phyloP scores from a whole-genome alignment of 2,329 filamentous ascomycete genomes.

The Lachnellula willkommii region DNA sequence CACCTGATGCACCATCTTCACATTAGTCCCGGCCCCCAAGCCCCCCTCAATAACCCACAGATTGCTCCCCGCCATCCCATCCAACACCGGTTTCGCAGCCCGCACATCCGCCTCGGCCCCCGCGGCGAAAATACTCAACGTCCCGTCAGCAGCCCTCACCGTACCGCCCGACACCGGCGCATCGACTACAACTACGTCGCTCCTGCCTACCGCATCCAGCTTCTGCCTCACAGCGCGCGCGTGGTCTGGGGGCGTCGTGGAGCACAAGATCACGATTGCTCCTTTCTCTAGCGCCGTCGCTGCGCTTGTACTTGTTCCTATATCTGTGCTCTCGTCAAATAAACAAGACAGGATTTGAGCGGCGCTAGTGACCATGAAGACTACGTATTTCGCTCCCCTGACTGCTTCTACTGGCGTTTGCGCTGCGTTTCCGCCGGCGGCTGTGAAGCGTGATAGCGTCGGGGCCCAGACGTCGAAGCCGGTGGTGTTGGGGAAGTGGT shows the following conservation, averaged over 20 bases:
- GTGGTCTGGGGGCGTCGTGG: conserved; percentile 64
- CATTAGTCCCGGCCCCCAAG: conserved; percentile 54
- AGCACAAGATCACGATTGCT: conserved; percentile 60
- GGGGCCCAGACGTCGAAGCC: conserved; percentile 68
- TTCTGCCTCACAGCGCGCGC: conserved; percentile 54
- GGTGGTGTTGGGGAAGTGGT: conserved; percentile 56
- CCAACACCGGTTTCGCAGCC: conserved; percentile 53
- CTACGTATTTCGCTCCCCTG: conserved; percentile 52
- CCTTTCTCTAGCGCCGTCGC: conserved; percentile 44
- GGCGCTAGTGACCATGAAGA: conserved; percentile 73
- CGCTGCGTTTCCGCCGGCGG: conserved; percentile 56
- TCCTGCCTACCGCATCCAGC: conserved; percentile 48
- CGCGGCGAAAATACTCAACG: conserved; percentile 70
- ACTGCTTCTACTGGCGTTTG: conserved; percentile 58
- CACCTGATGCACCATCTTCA: conserved; percentile 62
- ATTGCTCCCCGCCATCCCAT: conserved; percentile 55
- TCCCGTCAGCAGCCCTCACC: conserved; percentile 62
- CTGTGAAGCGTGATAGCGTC: conserved; percentile 59
- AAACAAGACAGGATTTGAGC: conserved; percentile 62
- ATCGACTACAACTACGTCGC: conserved; percentile 64
- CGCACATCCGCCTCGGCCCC: conserved; percentile 52
- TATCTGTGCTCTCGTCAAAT: conserved; percentile 39
- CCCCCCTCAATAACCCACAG: conserved; percentile 58
- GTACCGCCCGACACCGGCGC: conserved; percentile 69
- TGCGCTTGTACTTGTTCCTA: too few species aligned